These are phyloP conservation scores for Ustilago bromivora DNA, from an alignment of 1,284 basidiomycete species.

Conservation along the genomic window DNA sequence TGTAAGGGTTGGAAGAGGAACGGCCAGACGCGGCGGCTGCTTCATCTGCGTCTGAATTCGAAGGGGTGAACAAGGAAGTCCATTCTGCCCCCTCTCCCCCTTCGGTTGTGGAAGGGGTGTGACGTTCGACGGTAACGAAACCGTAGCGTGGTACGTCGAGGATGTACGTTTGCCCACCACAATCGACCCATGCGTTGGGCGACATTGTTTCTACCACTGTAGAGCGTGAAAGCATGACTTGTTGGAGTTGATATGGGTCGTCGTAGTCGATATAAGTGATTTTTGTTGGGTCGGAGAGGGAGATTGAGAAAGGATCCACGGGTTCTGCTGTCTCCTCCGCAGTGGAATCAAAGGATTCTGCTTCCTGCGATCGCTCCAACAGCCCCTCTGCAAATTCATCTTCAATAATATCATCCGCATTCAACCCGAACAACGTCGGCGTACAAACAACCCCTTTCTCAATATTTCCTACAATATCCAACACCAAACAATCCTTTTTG, in stretches of 20 bases:
- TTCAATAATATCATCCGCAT: constrained; percentile 78
- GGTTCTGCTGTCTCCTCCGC: neutral
- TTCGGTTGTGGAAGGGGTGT: constrained; percentile 30
- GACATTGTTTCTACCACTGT: constrained; percentile 74
- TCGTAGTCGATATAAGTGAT: constrained; percentile 85
- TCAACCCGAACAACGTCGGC: constrained; percentile 88
- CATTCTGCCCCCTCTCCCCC: constrained; percentile 51
- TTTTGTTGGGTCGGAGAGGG: constrained; percentile 68
- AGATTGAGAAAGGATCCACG: constrained; percentile 24
- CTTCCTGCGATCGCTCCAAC: constrained; percentile 28
- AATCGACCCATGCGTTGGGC: constrained; percentile 82
- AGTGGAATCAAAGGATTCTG: constrained; percentile 1
- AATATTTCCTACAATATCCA: constrained; percentile 89
- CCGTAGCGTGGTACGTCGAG: constrained; percentile 82
- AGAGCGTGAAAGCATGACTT: constrained; percentile 73
- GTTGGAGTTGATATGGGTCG: constrained; percentile 76
- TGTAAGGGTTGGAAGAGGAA: neutral
- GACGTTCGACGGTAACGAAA: constrained; percentile 78
- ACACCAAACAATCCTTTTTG: constrained; percentile 86
- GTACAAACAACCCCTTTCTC: constrained; percentile 80
- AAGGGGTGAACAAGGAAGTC: constrained; percentile 37
- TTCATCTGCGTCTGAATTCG: constrained; percentile 49
- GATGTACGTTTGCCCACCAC: constrained; percentile 80
- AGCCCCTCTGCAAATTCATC: constrained; percentile 44
- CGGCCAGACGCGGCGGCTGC: constrained; percentile 35